Evolutionary conservation across 2,329 filamentous ascomycete genomes (phyloP).

Genomic region (Aquanectria penicillioides): DNA sequence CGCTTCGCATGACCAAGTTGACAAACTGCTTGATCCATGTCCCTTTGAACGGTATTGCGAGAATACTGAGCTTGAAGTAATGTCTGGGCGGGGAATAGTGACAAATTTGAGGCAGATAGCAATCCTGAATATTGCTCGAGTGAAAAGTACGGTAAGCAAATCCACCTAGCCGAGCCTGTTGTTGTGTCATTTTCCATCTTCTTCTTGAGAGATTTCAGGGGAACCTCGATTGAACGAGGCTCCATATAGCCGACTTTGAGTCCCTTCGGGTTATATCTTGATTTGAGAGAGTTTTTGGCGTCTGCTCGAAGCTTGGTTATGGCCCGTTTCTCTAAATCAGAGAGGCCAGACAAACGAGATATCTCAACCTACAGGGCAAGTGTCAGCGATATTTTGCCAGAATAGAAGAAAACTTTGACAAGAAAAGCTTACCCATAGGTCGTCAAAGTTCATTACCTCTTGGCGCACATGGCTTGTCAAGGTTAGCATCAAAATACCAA

Average conservation of each 20-base stretch:
- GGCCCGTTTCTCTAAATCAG: constrained; percentile 46
- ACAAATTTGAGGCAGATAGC: constrained; percentile 41
- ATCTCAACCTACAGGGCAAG: constrained; percentile 47
- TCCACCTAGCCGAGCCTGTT: constrained; percentile 47
- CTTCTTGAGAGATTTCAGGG: constrained; percentile 41
- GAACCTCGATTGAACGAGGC: constrained; percentile 50
- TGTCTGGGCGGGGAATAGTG: constrained; percentile 54
- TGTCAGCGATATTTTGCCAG: background rate
- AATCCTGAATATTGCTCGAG: constrained; percentile 56
- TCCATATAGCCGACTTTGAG: constrained; percentile 54
- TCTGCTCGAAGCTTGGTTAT: constrained; percentile 50
- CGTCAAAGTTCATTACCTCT: constrained; percentile 54
- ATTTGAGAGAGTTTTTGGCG: constrained; percentile 51
- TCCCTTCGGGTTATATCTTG: constrained; percentile 50
- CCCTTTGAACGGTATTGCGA: constrained; percentile 49
- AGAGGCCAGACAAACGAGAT: constrained; percentile 45
- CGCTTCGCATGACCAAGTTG: constrained; percentile 47
- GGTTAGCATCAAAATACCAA: constrained; percentile 25
- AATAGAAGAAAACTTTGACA: background rate
- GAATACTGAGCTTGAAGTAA: constrained; percentile 57
- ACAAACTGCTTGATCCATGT: constrained; percentile 59
- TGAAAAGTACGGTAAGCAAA: constrained; percentile 59
- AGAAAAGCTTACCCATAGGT: constrained; percentile 48
- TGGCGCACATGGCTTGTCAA: constrained; percentile 49
- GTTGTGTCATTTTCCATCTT: constrained; percentile 21